Evolutionary conservation across 495 filamentous ascomycete species (phyloP).

Genomic region (Daldinia loculata): DNA sequence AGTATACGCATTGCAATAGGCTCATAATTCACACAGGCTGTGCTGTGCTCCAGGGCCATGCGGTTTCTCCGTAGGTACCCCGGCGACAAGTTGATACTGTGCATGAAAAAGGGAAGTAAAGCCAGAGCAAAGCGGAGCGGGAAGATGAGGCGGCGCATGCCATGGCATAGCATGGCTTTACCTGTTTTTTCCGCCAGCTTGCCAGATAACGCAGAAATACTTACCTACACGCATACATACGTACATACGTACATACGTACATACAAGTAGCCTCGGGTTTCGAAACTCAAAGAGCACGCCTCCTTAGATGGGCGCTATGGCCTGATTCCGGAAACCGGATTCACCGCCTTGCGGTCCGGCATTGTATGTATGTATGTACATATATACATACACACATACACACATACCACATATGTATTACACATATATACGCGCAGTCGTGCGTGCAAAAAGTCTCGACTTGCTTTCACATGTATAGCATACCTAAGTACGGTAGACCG

Average conservation of each 20-base stretch:
- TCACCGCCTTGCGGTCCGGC: constrained; percentile 31
- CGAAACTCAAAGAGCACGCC: constrained; percentile 18
- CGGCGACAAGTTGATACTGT: constrained; percentile 8
- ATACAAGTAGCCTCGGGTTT: constrained; percentile 26
- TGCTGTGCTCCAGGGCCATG: not conserved
- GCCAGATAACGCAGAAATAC: not conserved
- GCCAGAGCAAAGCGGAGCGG: constrained; percentile 9
- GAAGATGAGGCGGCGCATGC: not conserved
- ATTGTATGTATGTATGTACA: not conserved
- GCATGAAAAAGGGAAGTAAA: not conserved
- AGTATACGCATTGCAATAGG: not conserved
- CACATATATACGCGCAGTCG: constrained; percentile 7
- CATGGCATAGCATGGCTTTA: not conserved
- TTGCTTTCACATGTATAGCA: not conserved
- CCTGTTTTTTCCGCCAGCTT: not conserved
- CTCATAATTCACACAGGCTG: not conserved
- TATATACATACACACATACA: not conserved
- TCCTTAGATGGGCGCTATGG: constrained; percentile 14
- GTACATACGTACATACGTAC: not conserved
- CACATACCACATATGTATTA: not conserved
- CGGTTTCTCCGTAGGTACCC: constrained; percentile 4
- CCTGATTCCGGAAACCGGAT: constrained; percentile 26
- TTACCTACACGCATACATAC: not conserved
- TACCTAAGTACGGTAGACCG: not conserved
- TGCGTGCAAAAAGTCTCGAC: not conserved